A percentile compares a stretch with the other conserved stretches of the same genome.
Conservation (phyloP, 257 asterid species). For the Leptodermis oblonga region DNA sequence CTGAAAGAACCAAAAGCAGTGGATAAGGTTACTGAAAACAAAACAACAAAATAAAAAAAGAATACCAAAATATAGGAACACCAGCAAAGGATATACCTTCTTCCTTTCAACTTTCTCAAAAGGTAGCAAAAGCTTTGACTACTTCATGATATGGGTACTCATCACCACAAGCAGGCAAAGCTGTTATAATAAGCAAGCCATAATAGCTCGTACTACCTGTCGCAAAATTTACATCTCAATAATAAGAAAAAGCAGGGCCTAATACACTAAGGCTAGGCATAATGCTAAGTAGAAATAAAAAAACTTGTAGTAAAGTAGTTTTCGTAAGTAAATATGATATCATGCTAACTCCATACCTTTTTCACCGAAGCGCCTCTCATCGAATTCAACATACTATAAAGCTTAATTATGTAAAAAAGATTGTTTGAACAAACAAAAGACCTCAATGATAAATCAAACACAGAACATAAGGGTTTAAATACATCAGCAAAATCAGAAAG, state of each 20-base stretch:
- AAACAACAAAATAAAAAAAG: slow-evolving; percentile 1
- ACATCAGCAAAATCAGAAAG: no score
- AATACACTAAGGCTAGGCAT: neutral
- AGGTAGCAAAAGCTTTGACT: slow-evolving; percentile 79
- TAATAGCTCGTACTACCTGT: slow-evolving; percentile 78
- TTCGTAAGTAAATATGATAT: no score
- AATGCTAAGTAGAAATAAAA: neutral
- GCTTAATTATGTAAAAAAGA: no score
- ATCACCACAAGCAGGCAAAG: slow-evolving; percentile 84
- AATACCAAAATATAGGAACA: slow-evolving; percentile 11
- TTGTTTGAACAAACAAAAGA: no score
- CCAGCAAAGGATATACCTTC: slow-evolving; percentile 54
- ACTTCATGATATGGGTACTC: slow-evolving; percentile 60
- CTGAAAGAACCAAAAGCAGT: no score
- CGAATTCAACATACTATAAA: no score
- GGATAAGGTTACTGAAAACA: slow-evolving; percentile 5
- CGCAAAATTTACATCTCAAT: slow-evolving; percentile 20
- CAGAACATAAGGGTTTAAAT: no score
- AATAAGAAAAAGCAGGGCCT: slow-evolving; percentile 22
- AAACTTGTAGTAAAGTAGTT: neutral
- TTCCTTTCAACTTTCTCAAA: no score
- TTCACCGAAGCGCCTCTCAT: no score
- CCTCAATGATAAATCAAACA: no score
- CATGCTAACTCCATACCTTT: no score
- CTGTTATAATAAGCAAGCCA: slow-evolving; percentile 77